Percentiles rank a stretch among this genome's conserved stretches.
phyloP scores from a whole-genome alignment of 2,329 filamentous ascomycete genomes.

The Penicillium sp. region DNA sequence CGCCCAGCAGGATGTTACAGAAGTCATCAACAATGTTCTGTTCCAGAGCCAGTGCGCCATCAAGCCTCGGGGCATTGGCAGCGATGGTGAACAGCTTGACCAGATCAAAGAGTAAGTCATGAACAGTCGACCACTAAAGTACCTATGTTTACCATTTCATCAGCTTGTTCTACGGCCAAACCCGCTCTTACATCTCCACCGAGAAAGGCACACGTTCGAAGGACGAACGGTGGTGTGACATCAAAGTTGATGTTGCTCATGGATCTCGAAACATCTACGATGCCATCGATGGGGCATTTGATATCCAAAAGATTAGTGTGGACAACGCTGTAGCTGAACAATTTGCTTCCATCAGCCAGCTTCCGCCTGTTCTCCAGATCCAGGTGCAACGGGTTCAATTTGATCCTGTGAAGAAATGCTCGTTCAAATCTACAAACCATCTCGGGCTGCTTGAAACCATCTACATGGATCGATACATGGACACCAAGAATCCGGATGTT shows the following conservation, averaged over 20 bases:
- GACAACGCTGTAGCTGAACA: constrained; percentile 58
- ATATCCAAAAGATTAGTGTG: constrained; percentile 70
- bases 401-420: constrained; percentile 58
- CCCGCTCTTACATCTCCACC: constrained; percentile 47
- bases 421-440: constrained; percentile 72
- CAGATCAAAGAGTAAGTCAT: constrained; percentile 62
- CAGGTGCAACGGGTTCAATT: constrained; percentile 81
- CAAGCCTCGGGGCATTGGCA: constrained; percentile 63
- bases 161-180: constrained; percentile 53
- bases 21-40: constrained; percentile 90
- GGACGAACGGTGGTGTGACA: constrained; percentile 61
- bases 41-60: constrained; percentile 90
- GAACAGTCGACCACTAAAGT: constrained; percentile 16
- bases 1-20: constrained; percentile 90
- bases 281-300: constrained; percentile 81
- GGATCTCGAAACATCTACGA: constrained; percentile 70
- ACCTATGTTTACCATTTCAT: constrained; percentile 13
- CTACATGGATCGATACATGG: constrained; percentile 85
- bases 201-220: constrained; percentile 48
- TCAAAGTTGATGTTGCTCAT: constrained; percentile 58
- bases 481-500: constrained; percentile 58
- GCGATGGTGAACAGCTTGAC: constrained; percentile 75
- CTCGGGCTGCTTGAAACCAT: constrained; percentile 77
- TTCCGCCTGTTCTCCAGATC: constrained; percentile 84
- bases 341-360: constrained; percentile 69